Conservation (phyloP, 257 asterid genomes). For the Datura wrightii region DNA sequence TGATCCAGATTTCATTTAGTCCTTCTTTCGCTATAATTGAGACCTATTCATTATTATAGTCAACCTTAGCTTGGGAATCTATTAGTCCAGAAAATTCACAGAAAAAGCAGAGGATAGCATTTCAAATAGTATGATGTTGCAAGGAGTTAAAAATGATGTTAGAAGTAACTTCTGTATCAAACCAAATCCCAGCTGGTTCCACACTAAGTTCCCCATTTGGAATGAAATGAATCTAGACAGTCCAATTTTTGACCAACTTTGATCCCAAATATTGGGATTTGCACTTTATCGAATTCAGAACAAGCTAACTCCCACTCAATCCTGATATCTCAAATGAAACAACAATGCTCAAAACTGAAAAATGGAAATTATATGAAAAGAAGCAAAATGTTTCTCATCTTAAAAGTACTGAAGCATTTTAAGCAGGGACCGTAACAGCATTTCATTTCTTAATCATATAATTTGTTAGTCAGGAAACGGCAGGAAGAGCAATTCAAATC, state of each 20-base stretch:
- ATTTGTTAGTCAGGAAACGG: neutral
- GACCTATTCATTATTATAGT: neutral
- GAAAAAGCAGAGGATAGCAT: neutral
- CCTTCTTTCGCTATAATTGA: neutral
- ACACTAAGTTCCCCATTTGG: neutral
- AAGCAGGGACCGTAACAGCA: neutral
- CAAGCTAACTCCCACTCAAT: neutral
- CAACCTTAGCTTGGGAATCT: conserved; percentile 9
- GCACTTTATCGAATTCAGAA: neutral
- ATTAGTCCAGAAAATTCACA: neutral
- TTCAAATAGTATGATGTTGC: neutral
- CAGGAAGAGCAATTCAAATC: neutral
- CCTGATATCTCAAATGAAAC: conserved; percentile 6
- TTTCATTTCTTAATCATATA: conserved; percentile 1
- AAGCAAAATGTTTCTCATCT: conserved; percentile 16
- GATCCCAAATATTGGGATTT: neutral
- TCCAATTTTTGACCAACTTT: neutral
- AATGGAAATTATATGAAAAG: conserved; percentile 1
- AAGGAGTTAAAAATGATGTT: neutral
- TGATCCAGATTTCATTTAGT: neutral
- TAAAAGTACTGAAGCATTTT: neutral
- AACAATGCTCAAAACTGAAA: conserved; percentile 1
- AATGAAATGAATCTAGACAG: conserved; percentile 14
- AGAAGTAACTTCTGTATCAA: neutral
- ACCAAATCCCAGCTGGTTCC: conserved; percentile 15